Conservation (phyloP, 768 basidiomycete species). For the Chiua virens region DNA sequence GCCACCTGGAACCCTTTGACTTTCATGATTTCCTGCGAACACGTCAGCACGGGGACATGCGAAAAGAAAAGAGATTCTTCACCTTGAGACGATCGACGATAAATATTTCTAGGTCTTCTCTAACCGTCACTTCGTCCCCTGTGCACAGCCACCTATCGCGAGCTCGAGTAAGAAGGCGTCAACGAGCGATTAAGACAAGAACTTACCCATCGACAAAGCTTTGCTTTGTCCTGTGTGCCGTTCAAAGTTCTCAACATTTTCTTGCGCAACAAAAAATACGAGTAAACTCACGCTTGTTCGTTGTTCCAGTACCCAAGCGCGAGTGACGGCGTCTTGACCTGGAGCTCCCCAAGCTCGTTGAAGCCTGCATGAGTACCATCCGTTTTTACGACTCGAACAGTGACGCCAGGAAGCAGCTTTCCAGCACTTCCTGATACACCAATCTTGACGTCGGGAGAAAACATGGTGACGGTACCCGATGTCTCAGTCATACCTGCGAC, state of each 20-base stretch:
- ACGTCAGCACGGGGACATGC: constrained; percentile 5
- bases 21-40: constrained; percentile 60
- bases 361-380: constrained; percentile 57
- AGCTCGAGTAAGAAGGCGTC: neutral
- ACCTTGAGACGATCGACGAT: constrained; percentile 68
- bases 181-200: neutral
- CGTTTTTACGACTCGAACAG: constrained; percentile 52
- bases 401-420: constrained; percentile 51
- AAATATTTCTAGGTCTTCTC: constrained; percentile 54
- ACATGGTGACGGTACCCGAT: constrained; percentile 51
- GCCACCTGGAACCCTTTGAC: constrained; percentile 74
- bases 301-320: constrained; percentile 54
- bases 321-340: constrained; percentile 42
- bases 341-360: constrained; percentile 61
- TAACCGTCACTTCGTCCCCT: constrained; percentile 62
- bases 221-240: constrained; percentile 53
- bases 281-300: constrained; percentile 38
- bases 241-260: neutral
- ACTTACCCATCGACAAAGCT: constrained; percentile 66
- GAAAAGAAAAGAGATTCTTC: neutral
- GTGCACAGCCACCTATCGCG: constrained; percentile 61
- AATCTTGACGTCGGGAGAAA: constrained; percentile 45
- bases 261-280: neutral
- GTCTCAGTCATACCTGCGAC: constrained; percentile 65
- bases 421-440: constrained; percentile 55